Percentiles rank a stretch among this genome's conserved stretches.
These are phyloP conservation scores for Phytophthora macrochlamydospora DNA, from an alignment of 352 stramenopile genomes.

Conservation along the genomic window DNA sequence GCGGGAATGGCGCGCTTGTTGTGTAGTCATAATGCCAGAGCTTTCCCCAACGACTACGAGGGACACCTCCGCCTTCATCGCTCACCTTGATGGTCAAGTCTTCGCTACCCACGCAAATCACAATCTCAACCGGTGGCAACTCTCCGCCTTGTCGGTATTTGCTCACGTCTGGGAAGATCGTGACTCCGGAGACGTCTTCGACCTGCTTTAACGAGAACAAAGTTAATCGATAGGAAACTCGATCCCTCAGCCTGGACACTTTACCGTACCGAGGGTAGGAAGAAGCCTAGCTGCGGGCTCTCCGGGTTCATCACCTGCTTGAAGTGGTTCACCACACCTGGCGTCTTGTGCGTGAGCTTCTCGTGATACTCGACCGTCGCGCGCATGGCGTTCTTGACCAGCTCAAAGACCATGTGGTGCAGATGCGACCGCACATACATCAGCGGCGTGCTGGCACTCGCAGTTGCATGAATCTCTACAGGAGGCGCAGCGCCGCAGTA, in stretches of 20 bases:
- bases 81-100: slow-evolving; percentile 98
- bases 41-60: slow-evolving; percentile 94
- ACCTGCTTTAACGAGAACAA: slow-evolving; percentile 11
- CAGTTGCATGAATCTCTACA: slow-evolving; percentile 60
- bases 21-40: slow-evolving; percentile 99
- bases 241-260: too few species aligned
- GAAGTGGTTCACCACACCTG: slow-evolving; percentile 51
- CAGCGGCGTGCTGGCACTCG: slow-evolving; percentile 63
- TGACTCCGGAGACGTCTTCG: slow-evolving; percentile 67
- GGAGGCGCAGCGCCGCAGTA: slow-evolving; percentile 64
- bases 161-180: slow-evolving; percentile 73
- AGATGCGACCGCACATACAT: slow-evolving; percentile 85
- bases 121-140: slow-evolving; percentile 94
- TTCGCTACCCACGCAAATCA: slow-evolving; percentile 97
- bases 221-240: background rate
- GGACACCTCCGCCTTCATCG: slow-evolving; percentile 98
- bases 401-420: slow-evolving; percentile 95
- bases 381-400: slow-evolving; percentile 99
- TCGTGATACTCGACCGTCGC: slow-evolving; percentile 96
- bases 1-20: slow-evolving; percentile 84
- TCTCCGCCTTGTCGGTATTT: slow-evolving; percentile 64
- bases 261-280: slow-evolving; percentile 56
- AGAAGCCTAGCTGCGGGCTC: slow-evolving; percentile 75
- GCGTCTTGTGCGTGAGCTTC: slow-evolving; percentile 55
- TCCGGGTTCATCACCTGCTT: slow-evolving; percentile 73